A percentile compares a stretch with the other conserved stretches of the same genome.
phyloP scores from a whole-genome alignment of 768 basidiomycete species.

The Boletellus ananiceps region DNA sequence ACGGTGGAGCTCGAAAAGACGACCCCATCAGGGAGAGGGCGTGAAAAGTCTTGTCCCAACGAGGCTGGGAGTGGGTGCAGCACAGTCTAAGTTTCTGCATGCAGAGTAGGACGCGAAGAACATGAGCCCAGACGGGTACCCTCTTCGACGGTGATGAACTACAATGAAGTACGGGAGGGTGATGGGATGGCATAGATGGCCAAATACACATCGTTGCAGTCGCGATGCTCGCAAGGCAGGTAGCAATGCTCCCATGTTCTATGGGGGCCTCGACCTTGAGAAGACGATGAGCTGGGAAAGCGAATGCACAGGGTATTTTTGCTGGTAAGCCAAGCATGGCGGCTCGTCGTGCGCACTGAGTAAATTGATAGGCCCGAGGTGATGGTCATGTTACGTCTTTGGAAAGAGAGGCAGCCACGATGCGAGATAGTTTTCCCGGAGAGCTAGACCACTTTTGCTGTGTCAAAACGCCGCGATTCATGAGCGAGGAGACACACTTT shows the following conservation, averaged over 20 bases:
- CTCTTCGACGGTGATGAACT: conserved; percentile 8
- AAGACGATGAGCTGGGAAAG: not conserved
- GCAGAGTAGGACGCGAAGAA: not conserved
- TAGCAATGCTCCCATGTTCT: not conserved
- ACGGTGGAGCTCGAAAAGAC: not conserved
- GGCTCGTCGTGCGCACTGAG: not conserved
- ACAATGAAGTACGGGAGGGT: conserved; percentile 8
- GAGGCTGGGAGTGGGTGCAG: no score
- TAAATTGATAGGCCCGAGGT: conserved; percentile 1
- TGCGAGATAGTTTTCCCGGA: conserved; percentile 2
- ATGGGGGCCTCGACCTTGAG: not conserved
- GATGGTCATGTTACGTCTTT: conserved; percentile 18
- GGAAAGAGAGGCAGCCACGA: not conserved
- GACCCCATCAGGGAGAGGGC: not conserved
- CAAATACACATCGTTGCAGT: conserved; percentile 1
- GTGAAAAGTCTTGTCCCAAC: no score
- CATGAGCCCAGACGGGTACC: not conserved
- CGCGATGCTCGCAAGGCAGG: not conserved
- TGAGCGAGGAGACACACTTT: conserved; percentile 9
- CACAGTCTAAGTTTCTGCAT: not conserved
- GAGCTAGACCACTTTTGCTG: not conserved
- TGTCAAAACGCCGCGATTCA: conserved; percentile 6
- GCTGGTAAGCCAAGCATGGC: conserved; percentile 2
- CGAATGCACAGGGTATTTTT: not conserved
- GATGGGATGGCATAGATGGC: not conserved